Evolutionary conservation across 1,284 basidiomycete species (phyloP).

Genomic region (Moesziomyces globuligerus): DNA sequence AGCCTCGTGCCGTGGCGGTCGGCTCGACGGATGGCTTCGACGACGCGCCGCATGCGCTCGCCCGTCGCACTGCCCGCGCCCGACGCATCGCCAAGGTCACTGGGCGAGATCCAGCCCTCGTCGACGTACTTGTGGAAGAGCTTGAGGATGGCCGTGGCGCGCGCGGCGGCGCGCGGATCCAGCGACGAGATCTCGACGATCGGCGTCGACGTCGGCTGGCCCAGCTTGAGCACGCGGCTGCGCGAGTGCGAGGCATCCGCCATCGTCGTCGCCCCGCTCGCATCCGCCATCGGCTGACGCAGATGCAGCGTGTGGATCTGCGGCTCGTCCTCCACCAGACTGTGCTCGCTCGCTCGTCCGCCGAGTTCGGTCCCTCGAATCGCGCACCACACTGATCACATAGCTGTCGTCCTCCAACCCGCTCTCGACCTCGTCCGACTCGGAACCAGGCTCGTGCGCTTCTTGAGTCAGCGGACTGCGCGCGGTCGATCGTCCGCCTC

Average conservation of each 20-base stretch:
- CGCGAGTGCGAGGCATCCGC: conserved; percentile 41
- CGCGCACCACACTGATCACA: conserved; percentile 23
- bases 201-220: conserved; percentile 47
- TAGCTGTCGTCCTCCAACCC: conserved; percentile 4
- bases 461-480: not conserved
- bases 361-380: conserved; percentile 19
- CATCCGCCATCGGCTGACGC: conserved; percentile 20
- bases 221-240: conserved; percentile 52
- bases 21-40: conserved; percentile 29
- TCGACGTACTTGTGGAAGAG: conserved; percentile 61
- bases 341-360: conserved; percentile 13
- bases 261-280: not conserved
- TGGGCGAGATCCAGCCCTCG: conserved; percentile 49
- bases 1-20: conserved; percentile 4
- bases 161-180: conserved; percentile 54
- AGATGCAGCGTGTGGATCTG: conserved; percentile 43
- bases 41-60: conserved; percentile 24
- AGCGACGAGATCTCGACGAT: conserved; percentile 60
- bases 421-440: not conserved
- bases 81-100: conserved; percentile 24
- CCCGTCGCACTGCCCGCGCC: conserved; percentile 3
- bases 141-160: conserved; percentile 61
- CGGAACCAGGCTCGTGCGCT: not conserved
- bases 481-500: too few species aligned
- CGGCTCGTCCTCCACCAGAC: conserved; percentile 17